A percentile compares a stretch with the other conserved stretches of the same genome.
phyloP scores from a whole-genome alignment of 805 yeast genomes.

The Lipomyces sp. region DNA sequence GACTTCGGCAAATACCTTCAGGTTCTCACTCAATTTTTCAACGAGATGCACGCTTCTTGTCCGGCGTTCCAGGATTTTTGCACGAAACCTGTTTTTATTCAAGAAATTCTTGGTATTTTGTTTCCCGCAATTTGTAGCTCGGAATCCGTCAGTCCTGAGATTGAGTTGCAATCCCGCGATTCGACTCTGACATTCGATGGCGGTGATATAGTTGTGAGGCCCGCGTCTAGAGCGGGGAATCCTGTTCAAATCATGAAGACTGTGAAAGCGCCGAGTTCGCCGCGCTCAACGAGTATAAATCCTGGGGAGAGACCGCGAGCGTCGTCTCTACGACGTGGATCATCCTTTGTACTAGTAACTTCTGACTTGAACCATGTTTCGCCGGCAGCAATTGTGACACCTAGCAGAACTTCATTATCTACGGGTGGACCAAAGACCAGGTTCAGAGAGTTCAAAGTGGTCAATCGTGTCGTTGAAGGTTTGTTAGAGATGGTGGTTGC shows the following conservation, averaged over 20 bases:
- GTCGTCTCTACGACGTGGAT: constrained; percentile 33
- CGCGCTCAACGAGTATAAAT: background rate
- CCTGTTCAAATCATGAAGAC: constrained; percentile 32
- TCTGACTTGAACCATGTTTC: constrained; percentile 17
- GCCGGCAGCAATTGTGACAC: background rate
- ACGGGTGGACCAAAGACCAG: constrained; percentile 7
- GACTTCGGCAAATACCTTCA: constrained; percentile 32
- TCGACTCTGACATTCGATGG: constrained; percentile 30
- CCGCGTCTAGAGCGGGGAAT: constrained; percentile 27
- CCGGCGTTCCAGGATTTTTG: constrained; percentile 37
- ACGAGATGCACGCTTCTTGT: constrained; percentile 37
- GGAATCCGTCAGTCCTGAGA: constrained; percentile 35
- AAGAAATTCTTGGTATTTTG: constrained; percentile 34
- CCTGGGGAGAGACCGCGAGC: constrained; percentile 32
- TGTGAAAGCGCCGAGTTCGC: constrained; percentile 16
- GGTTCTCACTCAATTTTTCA: constrained; percentile 34
- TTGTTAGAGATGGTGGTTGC: constrained; percentile 38
- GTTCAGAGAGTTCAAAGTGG: constrained; percentile 27
- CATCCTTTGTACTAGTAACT: constrained; percentile 34
- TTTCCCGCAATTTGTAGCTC: constrained; percentile 36
- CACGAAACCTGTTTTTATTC: constrained; percentile 30
- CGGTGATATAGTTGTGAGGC: constrained; percentile 34
- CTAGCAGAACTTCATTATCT: constrained; percentile 4
- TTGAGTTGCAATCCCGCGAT: constrained; percentile 34
- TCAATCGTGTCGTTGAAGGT: constrained; percentile 36